phyloP scores from a whole-genome alignment of 768 basidiomycete species.

The Hygrophoropsis aurantiaca region DNA sequence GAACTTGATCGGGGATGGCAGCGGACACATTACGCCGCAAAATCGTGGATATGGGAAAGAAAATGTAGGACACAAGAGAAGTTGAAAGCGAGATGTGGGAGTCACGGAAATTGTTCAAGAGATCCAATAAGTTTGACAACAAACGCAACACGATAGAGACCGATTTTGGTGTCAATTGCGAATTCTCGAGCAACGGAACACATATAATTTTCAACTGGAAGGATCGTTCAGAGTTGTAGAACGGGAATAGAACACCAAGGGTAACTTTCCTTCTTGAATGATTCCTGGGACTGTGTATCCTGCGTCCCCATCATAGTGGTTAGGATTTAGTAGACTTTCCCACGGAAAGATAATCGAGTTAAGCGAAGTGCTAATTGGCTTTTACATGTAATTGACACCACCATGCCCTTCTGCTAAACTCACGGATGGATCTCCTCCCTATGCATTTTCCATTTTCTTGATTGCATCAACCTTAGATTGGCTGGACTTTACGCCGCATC shows the following conservation, averaged over 20 bases:
- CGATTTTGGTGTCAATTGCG: constrained; percentile 58
- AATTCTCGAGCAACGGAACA: constrained; percentile 75
- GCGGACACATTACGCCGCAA: constrained; percentile 71
- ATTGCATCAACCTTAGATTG: constrained; percentile 1
- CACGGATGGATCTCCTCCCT: not conserved
- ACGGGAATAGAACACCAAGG: not conserved
- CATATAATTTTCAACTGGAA: constrained; percentile 66
- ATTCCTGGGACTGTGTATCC: constrained; percentile 21
- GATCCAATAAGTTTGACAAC: constrained; percentile 51
- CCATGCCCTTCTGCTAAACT: not conserved
- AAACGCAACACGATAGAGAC: constrained; percentile 48
- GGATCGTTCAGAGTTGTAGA: constrained; percentile 1
- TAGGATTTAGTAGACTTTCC: not conserved
- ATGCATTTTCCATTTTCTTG: not conserved
- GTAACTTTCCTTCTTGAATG: constrained; percentile 38
- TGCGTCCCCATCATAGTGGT: constrained; percentile 14
- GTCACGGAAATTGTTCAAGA: constrained; percentile 44
- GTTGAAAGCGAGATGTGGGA: constrained; percentile 43
- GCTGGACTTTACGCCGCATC: not conserved
- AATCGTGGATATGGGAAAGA: constrained; percentile 85
- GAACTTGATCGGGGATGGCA: constrained; percentile 73
- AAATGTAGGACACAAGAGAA: constrained; percentile 76
- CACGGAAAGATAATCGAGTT: too few species aligned
- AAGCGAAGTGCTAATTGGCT: too few species aligned
- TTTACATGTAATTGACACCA: too few species aligned